These are phyloP conservation scores for Malus sieversii DNA, from an alignment of 306 rosid genomes.

Conservation along the genomic window DNA sequence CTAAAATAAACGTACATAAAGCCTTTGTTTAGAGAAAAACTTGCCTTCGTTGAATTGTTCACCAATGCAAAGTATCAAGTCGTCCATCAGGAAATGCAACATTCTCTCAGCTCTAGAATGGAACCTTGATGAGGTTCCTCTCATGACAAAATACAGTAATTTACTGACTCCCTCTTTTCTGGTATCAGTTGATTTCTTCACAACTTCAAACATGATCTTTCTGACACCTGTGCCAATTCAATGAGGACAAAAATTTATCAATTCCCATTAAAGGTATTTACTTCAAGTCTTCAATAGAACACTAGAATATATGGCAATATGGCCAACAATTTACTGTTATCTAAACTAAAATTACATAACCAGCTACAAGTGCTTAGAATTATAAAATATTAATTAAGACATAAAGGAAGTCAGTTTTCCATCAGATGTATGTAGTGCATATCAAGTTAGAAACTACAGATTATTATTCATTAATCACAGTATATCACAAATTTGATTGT, in stretches of 20 bases:
- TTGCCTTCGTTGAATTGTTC: conserved; percentile 44
- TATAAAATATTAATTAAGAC: not conserved
- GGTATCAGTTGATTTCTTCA: conserved; percentile 46
- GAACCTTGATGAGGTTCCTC: conserved; percentile 67
- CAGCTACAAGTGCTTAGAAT: not conserved
- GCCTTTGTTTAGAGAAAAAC: conserved; percentile 10
- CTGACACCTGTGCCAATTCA: conserved; percentile 26
- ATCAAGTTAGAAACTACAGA: not conserved
- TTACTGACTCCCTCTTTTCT: conserved; percentile 52
- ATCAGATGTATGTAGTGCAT: not conserved
- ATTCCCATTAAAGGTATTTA: not conserved
- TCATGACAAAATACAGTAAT: conserved; percentile 57
- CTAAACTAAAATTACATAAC: not conserved
- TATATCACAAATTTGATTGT: not conserved
- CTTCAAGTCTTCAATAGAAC: not conserved
- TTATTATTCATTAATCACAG: not conserved
- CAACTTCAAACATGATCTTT: conserved; percentile 47
- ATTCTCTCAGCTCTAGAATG: conserved; percentile 84
- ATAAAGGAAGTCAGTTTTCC: not conserved
- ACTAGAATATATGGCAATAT: not conserved
- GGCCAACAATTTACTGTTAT: not conserved
- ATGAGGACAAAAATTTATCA: not conserved
- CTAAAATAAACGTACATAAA: not conserved
- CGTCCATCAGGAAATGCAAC: conserved; percentile 43
- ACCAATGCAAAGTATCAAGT: conserved; percentile 34